Evolutionary conservation across 1,284 basidiomycete genomes (phyloP).

Genomic region (Malassezia dermatis): DNA sequence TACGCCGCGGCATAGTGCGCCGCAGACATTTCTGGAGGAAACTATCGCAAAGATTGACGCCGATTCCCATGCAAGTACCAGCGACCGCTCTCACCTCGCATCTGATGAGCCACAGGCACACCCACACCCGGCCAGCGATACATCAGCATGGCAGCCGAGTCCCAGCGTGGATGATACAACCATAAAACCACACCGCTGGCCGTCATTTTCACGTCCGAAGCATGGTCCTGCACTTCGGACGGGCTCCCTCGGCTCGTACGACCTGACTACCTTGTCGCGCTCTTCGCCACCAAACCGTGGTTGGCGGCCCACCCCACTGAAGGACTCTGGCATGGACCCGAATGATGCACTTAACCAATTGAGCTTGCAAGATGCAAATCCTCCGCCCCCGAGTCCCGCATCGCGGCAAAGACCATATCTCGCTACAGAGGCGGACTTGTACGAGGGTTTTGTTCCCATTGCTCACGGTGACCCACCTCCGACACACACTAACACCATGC

Average conservation of each 20-base stretch:
- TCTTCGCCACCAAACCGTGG: not conserved
- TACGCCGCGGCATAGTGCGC: constrained; percentile 14
- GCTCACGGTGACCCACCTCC: too few relatives aligned
- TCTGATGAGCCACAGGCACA: not conserved
- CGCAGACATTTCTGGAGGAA: constrained; percentile 1
- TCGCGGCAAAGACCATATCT: too few relatives aligned
- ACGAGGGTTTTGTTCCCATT: too few relatives aligned
- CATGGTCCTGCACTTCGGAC: not conserved
- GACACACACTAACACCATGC: too few relatives aligned
- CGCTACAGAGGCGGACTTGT: too few relatives aligned
- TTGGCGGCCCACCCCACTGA: not conserved
- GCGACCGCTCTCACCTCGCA: not conserved
- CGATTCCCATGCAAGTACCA: not conserved
- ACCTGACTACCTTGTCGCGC: not conserved
- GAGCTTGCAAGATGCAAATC: not conserved
- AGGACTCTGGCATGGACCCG: not conserved
- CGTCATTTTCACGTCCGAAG: not conserved
- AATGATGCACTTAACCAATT: not conserved
- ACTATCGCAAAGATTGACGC: not conserved
- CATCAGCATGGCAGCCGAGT: not conserved
- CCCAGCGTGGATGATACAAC: not conserved
- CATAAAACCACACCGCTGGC: not conserved
- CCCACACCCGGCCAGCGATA: not conserved
- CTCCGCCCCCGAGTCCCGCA: not conserved
- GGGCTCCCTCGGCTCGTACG: not conserved